Percentiles rank a stretch among this genome's conserved stretches.
These are phyloP conservation scores for Trichoderma gracile DNA, from an alignment of 2,329 filamentous ascomycete species.

Conservation along the genomic window DNA sequence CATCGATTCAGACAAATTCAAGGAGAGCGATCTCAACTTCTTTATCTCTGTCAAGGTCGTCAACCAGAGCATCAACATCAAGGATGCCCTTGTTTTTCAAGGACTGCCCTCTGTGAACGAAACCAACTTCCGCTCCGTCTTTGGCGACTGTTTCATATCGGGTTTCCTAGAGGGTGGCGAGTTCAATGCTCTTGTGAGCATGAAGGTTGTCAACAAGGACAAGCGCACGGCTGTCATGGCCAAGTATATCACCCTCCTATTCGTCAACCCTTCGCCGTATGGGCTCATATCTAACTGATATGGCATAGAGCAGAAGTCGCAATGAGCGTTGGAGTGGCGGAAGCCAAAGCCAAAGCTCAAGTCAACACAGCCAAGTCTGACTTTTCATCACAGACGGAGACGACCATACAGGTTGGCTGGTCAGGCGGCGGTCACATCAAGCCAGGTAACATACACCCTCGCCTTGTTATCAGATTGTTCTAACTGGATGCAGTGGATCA, in stretches of 20 bases:
- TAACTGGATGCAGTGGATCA: background rate
- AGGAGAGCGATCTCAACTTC: constrained; percentile 3
- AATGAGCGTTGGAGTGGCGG: background rate
- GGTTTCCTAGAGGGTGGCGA: background rate
- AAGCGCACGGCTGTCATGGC: background rate
- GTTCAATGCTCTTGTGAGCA: constrained; percentile 1
- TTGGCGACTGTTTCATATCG: background rate
- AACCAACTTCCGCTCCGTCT: background rate
- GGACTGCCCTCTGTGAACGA: background rate
- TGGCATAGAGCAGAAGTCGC: background rate
- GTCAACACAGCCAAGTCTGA: background rate
- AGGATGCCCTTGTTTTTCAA: background rate
- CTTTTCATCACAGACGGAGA: background rate
- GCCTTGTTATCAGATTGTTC: background rate
- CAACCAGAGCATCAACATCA: constrained; percentile 2
- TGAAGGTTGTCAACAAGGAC: background rate
- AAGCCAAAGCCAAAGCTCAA: background rate
- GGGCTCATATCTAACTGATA: background rate
- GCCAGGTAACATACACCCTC: background rate
- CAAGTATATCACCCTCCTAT: background rate
- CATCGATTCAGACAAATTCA: background rate
- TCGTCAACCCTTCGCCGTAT: background rate
- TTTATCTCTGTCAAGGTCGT: background rate
- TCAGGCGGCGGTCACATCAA: background rate
- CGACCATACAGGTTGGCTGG: background rate